Conservation (phyloP, 805 yeast species). For the Wickerhamiella vanderwaltii region DNA sequence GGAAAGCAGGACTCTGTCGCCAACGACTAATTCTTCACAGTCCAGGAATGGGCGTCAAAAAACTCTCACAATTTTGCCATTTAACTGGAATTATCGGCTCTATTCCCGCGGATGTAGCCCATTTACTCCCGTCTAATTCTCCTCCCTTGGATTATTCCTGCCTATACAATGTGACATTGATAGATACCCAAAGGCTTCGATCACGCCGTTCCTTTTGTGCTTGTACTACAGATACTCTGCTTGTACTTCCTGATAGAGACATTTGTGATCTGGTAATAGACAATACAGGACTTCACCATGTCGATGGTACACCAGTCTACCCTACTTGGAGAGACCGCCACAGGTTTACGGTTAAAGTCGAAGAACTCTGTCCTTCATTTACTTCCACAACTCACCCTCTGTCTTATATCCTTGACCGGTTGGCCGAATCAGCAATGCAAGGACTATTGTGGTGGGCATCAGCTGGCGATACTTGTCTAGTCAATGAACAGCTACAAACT, state of each 20-base stretch:
- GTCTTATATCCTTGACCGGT: conserved; percentile 12
- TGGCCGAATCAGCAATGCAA: conserved; percentile 17
- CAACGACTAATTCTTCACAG: conserved; percentile 37
- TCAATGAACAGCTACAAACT: conserved; percentile 20
- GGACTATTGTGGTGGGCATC: conserved; percentile 83
- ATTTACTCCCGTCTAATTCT: conserved; percentile 25
- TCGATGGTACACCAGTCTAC: conserved; percentile 8
- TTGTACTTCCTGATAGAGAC: conserved; percentile 28
- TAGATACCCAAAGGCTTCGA: conserved; percentile 37
- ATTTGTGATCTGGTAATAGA: conserved; percentile 19
- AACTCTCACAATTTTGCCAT: conserved; percentile 37
- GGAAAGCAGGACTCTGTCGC: conserved; percentile 51
- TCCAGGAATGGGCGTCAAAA: conserved; percentile 13
- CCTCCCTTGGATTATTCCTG: conserved; percentile 18
- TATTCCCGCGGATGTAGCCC: conserved; percentile 44
- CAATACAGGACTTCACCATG: conserved; percentile 5
- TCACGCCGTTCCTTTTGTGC: conserved; percentile 38
- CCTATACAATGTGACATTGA: conserved; percentile 50
- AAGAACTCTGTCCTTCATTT: neutral
- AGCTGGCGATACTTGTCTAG: conserved; percentile 50
- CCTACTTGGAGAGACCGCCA: conserved; percentile 24
- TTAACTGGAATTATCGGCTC: conserved; percentile 48
- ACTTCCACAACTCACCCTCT: neutral
- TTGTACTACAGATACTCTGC: conserved; percentile 53
- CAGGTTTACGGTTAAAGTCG: conserved; percentile 16